Evolutionary conservation across 805 yeast genomes (phyloP).

Genomic region (Wickerhamiella vanderwaltii): DNA sequence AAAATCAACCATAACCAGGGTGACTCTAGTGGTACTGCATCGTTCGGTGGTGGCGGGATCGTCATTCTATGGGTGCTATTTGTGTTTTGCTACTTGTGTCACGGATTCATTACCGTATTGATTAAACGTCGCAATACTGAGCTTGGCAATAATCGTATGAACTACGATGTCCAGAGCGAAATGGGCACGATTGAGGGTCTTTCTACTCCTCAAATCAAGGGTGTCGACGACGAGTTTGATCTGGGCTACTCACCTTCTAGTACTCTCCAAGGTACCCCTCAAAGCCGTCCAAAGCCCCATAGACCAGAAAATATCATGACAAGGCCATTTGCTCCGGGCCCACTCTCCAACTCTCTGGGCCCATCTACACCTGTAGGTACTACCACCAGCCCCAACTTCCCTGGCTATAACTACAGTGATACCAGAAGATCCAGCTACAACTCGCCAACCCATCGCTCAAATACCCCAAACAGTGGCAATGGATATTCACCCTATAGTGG

Average conservation of each 20-base stretch:
- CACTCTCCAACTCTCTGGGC: no score
- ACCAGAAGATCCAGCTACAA: not conserved
- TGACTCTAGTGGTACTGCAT: not conserved
- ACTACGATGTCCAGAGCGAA: not conserved
- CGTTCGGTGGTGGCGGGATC: slow-evolving; percentile 4
- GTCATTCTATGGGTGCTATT: slow-evolving; percentile 6
- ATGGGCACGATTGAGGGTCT: not conserved
- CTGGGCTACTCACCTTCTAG: not conserved
- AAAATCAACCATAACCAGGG: slow-evolving; percentile 3
- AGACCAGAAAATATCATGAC: not conserved
- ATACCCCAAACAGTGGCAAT: not conserved
- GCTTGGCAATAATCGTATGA: not conserved
- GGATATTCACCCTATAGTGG: no score
- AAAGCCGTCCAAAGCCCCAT: not conserved
- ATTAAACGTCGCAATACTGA: slow-evolving; percentile 9
- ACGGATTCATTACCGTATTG: slow-evolving; percentile 7
- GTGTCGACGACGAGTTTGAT: not conserved
- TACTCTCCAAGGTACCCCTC: slow-evolving; percentile 4
- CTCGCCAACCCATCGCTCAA: not conserved
- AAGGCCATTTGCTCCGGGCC: slow-evolving; percentile 1
- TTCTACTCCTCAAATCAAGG: slow-evolving; percentile 2
- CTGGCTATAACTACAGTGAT: no score
- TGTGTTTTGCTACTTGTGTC: slow-evolving; percentile 6
- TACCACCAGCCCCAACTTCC: no score
- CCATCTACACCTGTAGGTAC: no score